Percentiles rank a stretch among this genome's conserved stretches.
phyloP scores from a whole-genome alignment of 2,329 filamentous ascomycete species.

The Orbilia blumenaviensis region DNA sequence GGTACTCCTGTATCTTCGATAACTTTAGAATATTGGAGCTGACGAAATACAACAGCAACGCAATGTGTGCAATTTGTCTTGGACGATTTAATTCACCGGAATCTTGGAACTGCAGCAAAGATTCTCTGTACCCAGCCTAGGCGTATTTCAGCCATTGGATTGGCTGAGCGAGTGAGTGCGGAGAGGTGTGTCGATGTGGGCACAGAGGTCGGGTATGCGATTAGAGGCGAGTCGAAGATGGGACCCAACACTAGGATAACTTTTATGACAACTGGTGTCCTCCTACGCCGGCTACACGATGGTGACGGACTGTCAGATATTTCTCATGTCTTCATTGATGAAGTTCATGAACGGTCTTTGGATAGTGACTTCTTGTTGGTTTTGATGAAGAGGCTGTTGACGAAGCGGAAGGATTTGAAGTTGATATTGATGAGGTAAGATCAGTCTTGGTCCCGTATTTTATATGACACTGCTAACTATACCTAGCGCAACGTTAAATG shows the following conservation, averaged over 20 bases:
- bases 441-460: background rate
- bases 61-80: conserved; percentile 96
- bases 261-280: conserved; percentile 93
- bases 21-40: background rate
- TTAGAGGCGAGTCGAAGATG: conserved; percentile 85
- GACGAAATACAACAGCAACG: conserved; percentile 66
- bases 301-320: conserved; percentile 86
- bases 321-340: conserved; percentile 93
- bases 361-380: conserved; percentile 95
- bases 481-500: conserved; percentile 81
- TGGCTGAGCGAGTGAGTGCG: conserved; percentile 93
- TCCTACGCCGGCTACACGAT: conserved; percentile 88
- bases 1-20: background rate
- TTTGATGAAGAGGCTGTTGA: conserved; percentile 82
- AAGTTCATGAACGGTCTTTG: conserved; percentile 93
- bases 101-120: conserved; percentile 79
- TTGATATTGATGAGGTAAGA: conserved; percentile 81
- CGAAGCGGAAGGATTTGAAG: conserved; percentile 78
- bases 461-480: background rate
- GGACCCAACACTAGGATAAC: conserved; percentile 78
- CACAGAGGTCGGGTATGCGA: conserved; percentile 88
- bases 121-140: conserved; percentile 96
- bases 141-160: conserved; percentile 89
- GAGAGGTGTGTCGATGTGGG: conserved; percentile 84
- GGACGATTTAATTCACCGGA: conserved; percentile 76